Base-by-base conservation (phyloP, 2,329 filamentous ascomycete species). In the Penicillium hesseltinei region DNA sequence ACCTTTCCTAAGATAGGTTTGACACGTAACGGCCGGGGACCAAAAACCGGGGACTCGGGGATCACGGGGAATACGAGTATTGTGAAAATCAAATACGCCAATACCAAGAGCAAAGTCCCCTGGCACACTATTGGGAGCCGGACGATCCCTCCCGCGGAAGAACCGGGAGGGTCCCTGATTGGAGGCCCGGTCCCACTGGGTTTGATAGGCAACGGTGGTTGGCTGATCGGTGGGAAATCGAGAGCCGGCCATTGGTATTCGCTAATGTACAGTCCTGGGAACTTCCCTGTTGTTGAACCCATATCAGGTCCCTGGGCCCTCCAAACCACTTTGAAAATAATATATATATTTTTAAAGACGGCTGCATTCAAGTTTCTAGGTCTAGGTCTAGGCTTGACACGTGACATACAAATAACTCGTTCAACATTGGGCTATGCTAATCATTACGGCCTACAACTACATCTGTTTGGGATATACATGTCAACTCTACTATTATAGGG, bases 11-110 rank as follows among this genome's bases (percentile, higher is more conserved):
- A 67, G 59, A 57, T 15, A 61, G 67, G 54, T 51, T 61, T 71
- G 69, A 71, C 69, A 71, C 66, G 69, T 70, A 70, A 71, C 67
- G 69, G 66, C 53, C 42, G 52, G 46, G 49, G 54, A 54, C 38
- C 38, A 45, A 17, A 29, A 39, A 23, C 38, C 58, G 58, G 49
- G 55, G 51, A 57, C n/a, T 60, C 54, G 54, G 58, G 56, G 56
- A 50, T 38, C 15, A 42, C n/a, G 36, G 54, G 42, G 40, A 29
- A 38, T 17, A 46, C 8, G 27, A 42, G 27, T 54, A 38, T n/a
- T 29, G 10, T 27, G 39, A 47, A 51, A 45, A 25, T 6, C 21
- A 25, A 58, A 51, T 55, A 55, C 45, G 13, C 8, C 27, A 58
- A 51, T 55, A 55, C 45, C 48, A n/a, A 23, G 4, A 23, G 23